Evolutionary conservation across 1,284 basidiomycete genomes (phyloP).

Genomic region (Polyporus tsugae): DNA sequence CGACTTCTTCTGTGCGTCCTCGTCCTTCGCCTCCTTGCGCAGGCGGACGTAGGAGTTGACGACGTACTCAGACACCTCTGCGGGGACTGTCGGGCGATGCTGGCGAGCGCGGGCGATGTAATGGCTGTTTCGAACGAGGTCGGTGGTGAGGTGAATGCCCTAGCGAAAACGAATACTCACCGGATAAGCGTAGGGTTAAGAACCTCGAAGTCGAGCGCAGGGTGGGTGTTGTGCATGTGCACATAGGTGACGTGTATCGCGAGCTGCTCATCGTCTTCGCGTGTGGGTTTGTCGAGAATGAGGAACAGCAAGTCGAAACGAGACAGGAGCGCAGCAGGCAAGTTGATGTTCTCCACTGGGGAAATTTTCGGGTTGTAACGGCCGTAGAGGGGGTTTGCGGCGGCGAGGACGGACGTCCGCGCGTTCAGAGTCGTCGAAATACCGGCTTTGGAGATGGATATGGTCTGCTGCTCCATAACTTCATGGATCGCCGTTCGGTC

Average conservation of each 20-base stretch:
- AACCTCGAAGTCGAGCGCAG: constrained; percentile 84
- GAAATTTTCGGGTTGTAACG: constrained; percentile 98
- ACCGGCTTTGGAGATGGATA: constrained; percentile 98
- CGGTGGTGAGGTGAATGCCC: neutral
- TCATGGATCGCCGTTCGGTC: constrained; percentile 99
- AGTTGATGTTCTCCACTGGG: constrained; percentile 99
- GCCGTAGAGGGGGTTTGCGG: constrained; percentile 97
- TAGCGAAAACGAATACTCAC: constrained; percentile 48
- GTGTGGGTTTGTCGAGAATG: constrained; percentile 93
- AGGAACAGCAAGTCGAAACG: constrained; percentile 98
- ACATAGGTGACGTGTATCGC: constrained; percentile 98
- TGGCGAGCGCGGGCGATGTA: constrained; percentile 96
- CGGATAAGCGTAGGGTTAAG: constrained; percentile 91
- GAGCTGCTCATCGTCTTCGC: constrained; percentile 95
- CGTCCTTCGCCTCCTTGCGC: constrained; percentile 92
- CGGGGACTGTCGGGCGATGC: constrained; percentile 88
- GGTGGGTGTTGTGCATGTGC: constrained; percentile 95
- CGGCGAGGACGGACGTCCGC: constrained; percentile 97
- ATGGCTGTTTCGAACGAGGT: constrained; percentile 62
- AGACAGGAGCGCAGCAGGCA: constrained; percentile 95
- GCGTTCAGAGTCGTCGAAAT: constrained; percentile 99
- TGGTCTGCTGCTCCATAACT: constrained; percentile 99
- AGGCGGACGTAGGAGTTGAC: constrained; percentile 96
- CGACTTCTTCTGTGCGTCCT: constrained; percentile 88
- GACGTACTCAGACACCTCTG: constrained; percentile 90